Conservation (phyloP, 78 protist species). For the Parvularia atlantis region DNA sequence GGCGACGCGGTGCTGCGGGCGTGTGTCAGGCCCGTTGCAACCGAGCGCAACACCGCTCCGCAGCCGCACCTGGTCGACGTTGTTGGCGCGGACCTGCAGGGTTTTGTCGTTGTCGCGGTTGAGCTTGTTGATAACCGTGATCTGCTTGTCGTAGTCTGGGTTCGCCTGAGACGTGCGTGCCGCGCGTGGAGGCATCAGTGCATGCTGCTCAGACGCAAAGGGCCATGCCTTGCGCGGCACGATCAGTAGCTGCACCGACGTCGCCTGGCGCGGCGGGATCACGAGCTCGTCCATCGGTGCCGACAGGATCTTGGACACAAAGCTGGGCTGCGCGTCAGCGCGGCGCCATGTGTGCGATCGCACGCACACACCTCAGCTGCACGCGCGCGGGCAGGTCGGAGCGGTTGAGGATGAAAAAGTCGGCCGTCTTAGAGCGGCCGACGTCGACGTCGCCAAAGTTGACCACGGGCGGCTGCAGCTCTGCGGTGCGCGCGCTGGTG, state of each 20-base stretch:
- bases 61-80: constrained; percentile 34
- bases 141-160: constrained; percentile 60
- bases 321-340: constrained; percentile 18
- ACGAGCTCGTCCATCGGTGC: neutral
- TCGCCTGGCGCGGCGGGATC: constrained; percentile 35
- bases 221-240: too few relatives aligned
- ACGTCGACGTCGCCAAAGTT: constrained; percentile 54
- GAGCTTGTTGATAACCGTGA: constrained; percentile 36
- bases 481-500: too few relatives aligned
- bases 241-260: constrained; percentile 24
- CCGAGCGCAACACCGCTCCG: too few relatives aligned
- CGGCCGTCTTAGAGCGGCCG: neutral
- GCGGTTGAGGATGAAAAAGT: constrained; percentile 9
- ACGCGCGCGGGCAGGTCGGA: constrained; percentile 45
- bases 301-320: constrained; percentile 1
- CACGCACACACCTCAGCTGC: constrained; percentile 1
- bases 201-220: too few relatives aligned
- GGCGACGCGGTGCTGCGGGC: constrained; percentile 30
- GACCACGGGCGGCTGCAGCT: constrained; percentile 6
- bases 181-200: too few relatives aligned
- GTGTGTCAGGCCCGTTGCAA: too few relatives aligned
- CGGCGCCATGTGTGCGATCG: too few relatives aligned
- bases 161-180: too few relatives aligned
- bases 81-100: constrained; percentile 47
- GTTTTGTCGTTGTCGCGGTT: constrained; percentile 28